phyloP scores from a whole-genome alignment of 2,329 filamentous ascomycete genomes.

The Domatiomyces globalis region DNA sequence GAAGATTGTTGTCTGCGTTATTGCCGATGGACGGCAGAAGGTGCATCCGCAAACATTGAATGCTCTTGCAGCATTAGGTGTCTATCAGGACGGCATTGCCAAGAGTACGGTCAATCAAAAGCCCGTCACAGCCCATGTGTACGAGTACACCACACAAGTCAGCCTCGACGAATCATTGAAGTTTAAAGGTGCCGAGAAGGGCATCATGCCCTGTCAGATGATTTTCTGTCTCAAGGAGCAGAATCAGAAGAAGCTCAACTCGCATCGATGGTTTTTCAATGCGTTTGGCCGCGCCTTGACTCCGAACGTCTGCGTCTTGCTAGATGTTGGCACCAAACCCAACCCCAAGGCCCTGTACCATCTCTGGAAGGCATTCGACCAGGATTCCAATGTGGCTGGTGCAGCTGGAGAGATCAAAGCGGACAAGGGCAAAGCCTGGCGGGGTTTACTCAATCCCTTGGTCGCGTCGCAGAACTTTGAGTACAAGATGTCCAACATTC shows the following conservation, averaged over 20 bases:
- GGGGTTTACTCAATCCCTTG: constrained; percentile 77
- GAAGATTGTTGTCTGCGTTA: constrained; percentile 96
- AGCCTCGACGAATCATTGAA: constrained; percentile 90
- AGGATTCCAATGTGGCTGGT: constrained; percentile 90
- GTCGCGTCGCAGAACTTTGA: constrained; percentile 98
- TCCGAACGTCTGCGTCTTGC: constrained; percentile 89
- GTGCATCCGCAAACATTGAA: constrained; percentile 90
- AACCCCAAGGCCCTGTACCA: constrained; percentile 87
- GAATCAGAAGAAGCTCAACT: constrained; percentile 96
- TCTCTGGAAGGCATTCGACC: constrained; percentile 97
- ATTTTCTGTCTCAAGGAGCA: constrained; percentile 98
- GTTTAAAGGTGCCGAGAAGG: constrained; percentile 98
- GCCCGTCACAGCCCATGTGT: constrained; percentile 90
- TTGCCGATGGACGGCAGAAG: constrained; percentile 84
- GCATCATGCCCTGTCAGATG: constrained; percentile 94
- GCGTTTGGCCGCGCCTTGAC: constrained; percentile 85
- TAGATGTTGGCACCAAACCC: constrained; percentile 91
- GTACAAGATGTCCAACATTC: constrained; percentile 99
- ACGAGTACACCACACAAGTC: constrained; percentile 97
- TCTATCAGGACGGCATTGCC: constrained; percentile 95
- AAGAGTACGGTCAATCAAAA: constrained; percentile 97
- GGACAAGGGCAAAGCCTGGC: constrained; percentile 74
- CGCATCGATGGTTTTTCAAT: constrained; percentile 98
- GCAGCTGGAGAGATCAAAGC: constrained; percentile 97
- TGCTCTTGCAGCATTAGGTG: constrained; percentile 86